Evolutionary conservation across 805 yeast genomes (phyloP).

Genomic region (Yarrowia osloensis): DNA sequence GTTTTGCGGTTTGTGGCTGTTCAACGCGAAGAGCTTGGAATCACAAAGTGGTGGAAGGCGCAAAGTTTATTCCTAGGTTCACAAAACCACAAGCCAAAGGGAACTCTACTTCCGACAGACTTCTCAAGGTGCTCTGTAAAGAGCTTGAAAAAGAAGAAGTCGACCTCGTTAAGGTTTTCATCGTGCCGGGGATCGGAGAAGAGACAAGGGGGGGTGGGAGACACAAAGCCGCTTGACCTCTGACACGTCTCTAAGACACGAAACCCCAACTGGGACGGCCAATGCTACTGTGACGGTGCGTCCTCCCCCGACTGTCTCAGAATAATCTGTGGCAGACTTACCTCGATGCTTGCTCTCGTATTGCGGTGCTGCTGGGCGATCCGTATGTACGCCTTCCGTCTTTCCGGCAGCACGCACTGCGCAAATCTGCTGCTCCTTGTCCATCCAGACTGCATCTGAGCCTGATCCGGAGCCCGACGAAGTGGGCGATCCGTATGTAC

Average conservation of each 20-base stretch:
- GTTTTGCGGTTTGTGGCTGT: background rate
- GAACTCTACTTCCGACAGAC: background rate
- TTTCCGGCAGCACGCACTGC: background rate
- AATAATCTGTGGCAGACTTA: background rate
- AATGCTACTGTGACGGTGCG: too few species aligned
- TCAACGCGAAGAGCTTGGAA: background rate
- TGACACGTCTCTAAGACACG: background rate
- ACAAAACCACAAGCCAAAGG: background rate
- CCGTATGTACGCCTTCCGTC: background rate
- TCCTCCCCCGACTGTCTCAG: background rate
- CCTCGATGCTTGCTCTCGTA: background rate
- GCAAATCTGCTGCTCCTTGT: too few species aligned
- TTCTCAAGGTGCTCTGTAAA: background rate
- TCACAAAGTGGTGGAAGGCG: background rate
- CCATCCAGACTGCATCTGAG: too few species aligned
- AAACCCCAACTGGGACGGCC: too few species aligned
- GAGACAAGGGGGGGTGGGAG: background rate
- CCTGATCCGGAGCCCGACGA: too few species aligned
- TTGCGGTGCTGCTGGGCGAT: background rate
- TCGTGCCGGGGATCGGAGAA: background rate
- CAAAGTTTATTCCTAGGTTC: background rate
- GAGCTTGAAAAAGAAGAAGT: background rate
- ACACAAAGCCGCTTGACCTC: background rate
- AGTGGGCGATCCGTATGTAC: too few species aligned
- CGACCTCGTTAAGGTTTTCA: background rate